Base-by-base conservation (phyloP, 2,329 filamentous ascomycete genomes). In the Pestalotiopsis sp. region DNA sequence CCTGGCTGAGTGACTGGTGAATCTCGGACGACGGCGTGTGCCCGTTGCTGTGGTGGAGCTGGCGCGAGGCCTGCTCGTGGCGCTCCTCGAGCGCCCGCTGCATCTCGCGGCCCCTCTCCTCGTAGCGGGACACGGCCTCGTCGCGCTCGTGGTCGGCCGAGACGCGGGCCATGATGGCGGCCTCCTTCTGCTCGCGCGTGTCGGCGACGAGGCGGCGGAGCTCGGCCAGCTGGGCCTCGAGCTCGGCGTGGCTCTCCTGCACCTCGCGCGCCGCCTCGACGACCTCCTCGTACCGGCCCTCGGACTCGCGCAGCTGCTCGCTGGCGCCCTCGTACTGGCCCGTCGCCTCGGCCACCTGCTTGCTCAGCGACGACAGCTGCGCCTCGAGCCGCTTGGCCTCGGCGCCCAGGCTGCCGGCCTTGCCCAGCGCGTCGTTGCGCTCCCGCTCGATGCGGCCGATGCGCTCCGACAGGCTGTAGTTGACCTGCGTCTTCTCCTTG, bases 81-180 rank as follows among this genome's bases (percentile, higher is more conserved):
- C 41, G 27, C 36, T 60, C 38, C 64, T 60, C 64, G 11, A 57
- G 25, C 5, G 41, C 25, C 14, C 39, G 36, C 39, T 64, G 39
- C 39, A 65, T 45, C 52, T 66, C 52, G 7, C 64, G 25, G 11
- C 64, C 49, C 64, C 58, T 66, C 52, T 66, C 64, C 64, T 66
- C 64, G 52, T 66, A 66, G n/a, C 64, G 27, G 52, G 36, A 3
- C 4, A 66, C 27, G 52, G 64, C 31, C 36, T 39, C 31, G 9
- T 66, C 64, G 31, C 64, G 64, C 64, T 66, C 64, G n/a, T 59
- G 64, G 23, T 66, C 64, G 11, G 64, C 52, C 52, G 52, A 23
- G 52, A 36, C 38, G 52, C 64, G 64, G 27, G 64, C 31, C 27
- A 38, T 38, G 27, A 66, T 66, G 31, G 64, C 64, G 4, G 56